Conservation (phyloP, 139 green algal species). For the Dunaliella primolecta region DNA sequence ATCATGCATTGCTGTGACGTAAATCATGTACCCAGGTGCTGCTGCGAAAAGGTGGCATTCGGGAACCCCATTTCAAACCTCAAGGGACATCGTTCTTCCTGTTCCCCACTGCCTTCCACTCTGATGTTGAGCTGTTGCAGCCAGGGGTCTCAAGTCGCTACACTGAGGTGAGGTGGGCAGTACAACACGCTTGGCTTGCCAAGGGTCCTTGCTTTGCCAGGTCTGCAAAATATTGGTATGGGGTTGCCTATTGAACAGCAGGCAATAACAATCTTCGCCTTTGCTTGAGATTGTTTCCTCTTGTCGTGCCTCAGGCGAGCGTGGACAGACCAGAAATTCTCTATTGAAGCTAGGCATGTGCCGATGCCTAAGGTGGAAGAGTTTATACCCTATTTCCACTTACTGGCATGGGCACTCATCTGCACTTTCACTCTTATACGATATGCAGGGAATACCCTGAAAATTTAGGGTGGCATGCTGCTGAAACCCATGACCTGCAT, state of each 20-base stretch:
- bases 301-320: background rate
- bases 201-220: background rate
- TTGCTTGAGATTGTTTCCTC: background rate
- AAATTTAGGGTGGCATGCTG: too few species aligned
- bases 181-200: background rate
- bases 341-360: too few species aligned
- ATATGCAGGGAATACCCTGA: too few species aligned
- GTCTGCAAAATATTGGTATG: too few species aligned
- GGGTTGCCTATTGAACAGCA: background rate
- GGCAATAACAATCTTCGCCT: background rate
- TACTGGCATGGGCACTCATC: too few species aligned
- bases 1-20: too few species aligned
- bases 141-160: conserved; percentile 39
- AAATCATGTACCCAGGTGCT: conserved; percentile 62
- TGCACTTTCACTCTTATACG: too few species aligned
- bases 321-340: too few species aligned
- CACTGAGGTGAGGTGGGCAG: conserved; percentile 17
- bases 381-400: too few species aligned
- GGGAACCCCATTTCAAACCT: conserved; percentile 42
- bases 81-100: conserved; percentile 25
- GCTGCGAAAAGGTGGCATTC: conserved; percentile 72
- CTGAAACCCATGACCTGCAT: too few species aligned
- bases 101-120: conserved; percentile 48
- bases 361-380: too few species aligned
- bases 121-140: conserved; percentile 50